Evolutionary conservation across 2,329 filamentous ascomycete species (phyloP).

Genomic region (Didymella pomorum): DNA sequence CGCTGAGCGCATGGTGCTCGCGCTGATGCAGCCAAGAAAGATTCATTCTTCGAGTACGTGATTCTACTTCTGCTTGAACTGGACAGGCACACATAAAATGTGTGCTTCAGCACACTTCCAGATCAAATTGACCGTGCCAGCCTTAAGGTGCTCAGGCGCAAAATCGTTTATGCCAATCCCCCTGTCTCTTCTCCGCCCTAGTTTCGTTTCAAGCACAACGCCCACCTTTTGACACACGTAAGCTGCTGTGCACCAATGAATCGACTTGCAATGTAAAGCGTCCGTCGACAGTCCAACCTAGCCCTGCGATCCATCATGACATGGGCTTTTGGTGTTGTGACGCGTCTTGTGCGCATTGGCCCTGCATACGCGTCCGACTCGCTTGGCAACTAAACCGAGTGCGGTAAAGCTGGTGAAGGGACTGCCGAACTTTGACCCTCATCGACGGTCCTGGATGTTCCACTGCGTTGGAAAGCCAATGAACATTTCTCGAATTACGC

Average conservation of each 20-base stretch:
- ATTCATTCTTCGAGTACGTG: too few relatives aligned
- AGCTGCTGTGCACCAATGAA: slow-evolving; percentile 15
- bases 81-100: not conserved
- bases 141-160: not conserved
- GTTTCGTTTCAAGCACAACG: slow-evolving; percentile 15
- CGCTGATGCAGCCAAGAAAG: not conserved
- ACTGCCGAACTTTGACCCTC: slow-evolving; percentile 4
- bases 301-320: slow-evolving; percentile 3
- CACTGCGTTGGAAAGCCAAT: slow-evolving; percentile 3
- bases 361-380: slow-evolving; percentile 2
- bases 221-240: slow-evolving; percentile 4
- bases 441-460: not conserved
- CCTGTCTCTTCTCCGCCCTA: slow-evolving; percentile 1
- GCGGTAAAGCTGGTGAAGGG: slow-evolving; percentile 10
- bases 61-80: not conserved
- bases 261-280: slow-evolving; percentile 5
- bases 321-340: slow-evolving; percentile 17
- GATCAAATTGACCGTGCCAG: not conserved
- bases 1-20: not conserved
- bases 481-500: not conserved
- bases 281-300: not conserved
- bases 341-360: slow-evolving; percentile 8
- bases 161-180: not conserved
- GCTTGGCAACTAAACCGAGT: slow-evolving; percentile 8
- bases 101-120: not conserved